A percentile compares a stretch with the other conserved stretches of the same genome.
These are phyloP conservation scores for Circinella minor DNA, from an alignment of 371 early-diverging fungal genomes.

Conservation along the genomic window DNA sequence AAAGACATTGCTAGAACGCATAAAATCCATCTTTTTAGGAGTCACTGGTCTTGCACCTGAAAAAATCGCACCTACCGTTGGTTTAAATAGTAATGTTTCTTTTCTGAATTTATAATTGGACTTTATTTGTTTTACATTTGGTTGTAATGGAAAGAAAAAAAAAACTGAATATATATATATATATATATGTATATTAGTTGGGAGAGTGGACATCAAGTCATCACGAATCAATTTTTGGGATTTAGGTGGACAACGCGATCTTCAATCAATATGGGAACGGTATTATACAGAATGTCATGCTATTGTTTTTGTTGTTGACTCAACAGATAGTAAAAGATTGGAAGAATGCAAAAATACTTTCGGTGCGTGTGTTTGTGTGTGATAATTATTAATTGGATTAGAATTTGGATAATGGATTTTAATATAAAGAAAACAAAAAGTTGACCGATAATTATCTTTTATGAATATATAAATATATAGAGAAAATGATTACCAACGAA, in stretches of 20 bases:
- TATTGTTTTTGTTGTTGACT: slow-evolving; percentile 92
- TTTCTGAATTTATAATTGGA: not conserved
- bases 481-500: slow-evolving; percentile 76
- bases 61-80: slow-evolving; percentile 93
- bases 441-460: no score
- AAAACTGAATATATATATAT: not conserved
- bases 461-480: slow-evolving; percentile 28
- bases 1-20: slow-evolving; percentile 83
- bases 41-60: slow-evolving; percentile 81
- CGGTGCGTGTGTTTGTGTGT: slow-evolving; percentile 54
- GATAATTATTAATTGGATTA: not conserved
- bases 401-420: no score
- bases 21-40: slow-evolving; percentile 78
- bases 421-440: no score
- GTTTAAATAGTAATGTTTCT: slow-evolving; percentile 78
- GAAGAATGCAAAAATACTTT: slow-evolving; percentile 82
- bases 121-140: not conserved
- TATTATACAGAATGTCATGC: slow-evolving; percentile 96
- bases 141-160: not conserved
- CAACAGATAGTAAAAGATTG: slow-evolving; percentile 78
- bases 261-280: slow-evolving; percentile 90
- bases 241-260: slow-evolving; percentile 90
- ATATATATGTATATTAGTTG: slow-evolving; percentile 57
- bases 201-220: slow-evolving; percentile 73
- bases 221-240: slow-evolving; percentile 91